Evolutionary conservation across 129 eudicot genomes (phyloP).

Genomic region (Artemisia annua): DNA sequence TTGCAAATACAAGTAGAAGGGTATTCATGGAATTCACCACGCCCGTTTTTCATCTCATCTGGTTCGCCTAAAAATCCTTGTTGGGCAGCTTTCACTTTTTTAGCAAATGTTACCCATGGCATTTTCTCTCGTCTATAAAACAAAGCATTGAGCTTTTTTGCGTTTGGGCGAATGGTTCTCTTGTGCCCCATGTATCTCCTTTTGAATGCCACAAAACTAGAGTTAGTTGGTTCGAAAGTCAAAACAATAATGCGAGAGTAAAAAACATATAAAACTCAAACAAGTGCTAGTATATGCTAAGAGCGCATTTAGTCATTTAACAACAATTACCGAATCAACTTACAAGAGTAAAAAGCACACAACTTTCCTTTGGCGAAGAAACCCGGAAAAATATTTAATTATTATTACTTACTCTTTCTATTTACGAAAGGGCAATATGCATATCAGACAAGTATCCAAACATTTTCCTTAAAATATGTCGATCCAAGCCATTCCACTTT

Average conservation of each 20-base stretch:
- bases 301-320: too few species aligned
- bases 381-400: too few species aligned
- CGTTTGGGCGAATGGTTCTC: constrained; percentile 90
- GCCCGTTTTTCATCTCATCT: constrained; percentile 80
- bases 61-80: constrained; percentile 98
- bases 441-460: neutral
- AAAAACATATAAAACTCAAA: neutral
- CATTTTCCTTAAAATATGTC: neutral
- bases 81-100: constrained; percentile 87
- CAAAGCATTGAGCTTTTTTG: constrained; percentile 75
- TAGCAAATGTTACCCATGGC: constrained; percentile 80
- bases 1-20: constrained; percentile 87
- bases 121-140: constrained; percentile 62
- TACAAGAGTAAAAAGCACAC: too few species aligned
- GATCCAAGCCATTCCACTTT: too few species aligned
- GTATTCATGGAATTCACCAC: constrained; percentile 86
- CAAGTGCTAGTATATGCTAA: neutral
- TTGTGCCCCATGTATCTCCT: constrained; percentile 99
- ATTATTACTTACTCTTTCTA: too few species aligned
- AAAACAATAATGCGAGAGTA: neutral
- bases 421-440: constrained; percentile 4
- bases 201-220: constrained; percentile 27
- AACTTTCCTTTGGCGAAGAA: too few species aligned
- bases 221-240: constrained; percentile 15
- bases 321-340: too few species aligned